Evolutionary conservation across 1,284 basidiomycete genomes (phyloP).

Genomic region (Mycosarcoma mackinlayi): DNA sequence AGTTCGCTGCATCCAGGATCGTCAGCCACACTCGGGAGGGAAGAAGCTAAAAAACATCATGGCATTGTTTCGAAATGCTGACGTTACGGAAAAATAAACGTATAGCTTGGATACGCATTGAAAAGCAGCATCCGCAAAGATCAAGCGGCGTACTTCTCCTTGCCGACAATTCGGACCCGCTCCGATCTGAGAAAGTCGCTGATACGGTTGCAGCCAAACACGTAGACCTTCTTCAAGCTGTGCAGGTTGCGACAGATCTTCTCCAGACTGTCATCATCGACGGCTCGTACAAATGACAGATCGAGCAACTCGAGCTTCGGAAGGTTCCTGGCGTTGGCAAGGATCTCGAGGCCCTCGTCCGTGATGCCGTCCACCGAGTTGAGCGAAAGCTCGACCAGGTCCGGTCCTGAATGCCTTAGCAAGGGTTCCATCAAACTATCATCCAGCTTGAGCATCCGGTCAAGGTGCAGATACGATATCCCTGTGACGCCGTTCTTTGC

Average conservation of each 20-base stretch:
- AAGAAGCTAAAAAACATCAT: no score
- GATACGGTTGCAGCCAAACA: conserved; percentile 68
- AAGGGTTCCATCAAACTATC: conserved; percentile 75
- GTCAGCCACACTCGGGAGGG: no score
- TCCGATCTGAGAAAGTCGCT: conserved; percentile 51
- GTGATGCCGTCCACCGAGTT: conserved; percentile 80
- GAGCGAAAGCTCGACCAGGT: conserved; percentile 77
- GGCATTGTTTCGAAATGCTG: no score
- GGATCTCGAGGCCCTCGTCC: conserved; percentile 73
- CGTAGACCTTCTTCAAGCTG: conserved; percentile 57
- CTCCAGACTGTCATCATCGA: conserved; percentile 86
- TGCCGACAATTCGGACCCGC: conserved; percentile 58
- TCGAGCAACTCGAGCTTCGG: conserved; percentile 75
- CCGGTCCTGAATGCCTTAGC: conserved; percentile 77
- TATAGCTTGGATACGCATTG: no score
- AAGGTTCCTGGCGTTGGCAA: conserved; percentile 68
- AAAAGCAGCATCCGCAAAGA: no score
- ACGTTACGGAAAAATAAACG: no score
- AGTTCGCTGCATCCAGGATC: no score
- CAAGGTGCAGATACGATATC: conserved; percentile 60
- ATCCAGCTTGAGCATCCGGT: conserved; percentile 71
- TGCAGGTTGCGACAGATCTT: conserved; percentile 71
- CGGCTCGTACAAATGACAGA: conserved; percentile 85
- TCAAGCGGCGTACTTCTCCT: conserved; percentile 48
- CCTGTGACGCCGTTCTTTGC: conserved; percentile 12